These are phyloP conservation scores for Neurospora sp. DNA, from an alignment of 495 filamentous ascomycete species.

Conservation along the genomic window DNA sequence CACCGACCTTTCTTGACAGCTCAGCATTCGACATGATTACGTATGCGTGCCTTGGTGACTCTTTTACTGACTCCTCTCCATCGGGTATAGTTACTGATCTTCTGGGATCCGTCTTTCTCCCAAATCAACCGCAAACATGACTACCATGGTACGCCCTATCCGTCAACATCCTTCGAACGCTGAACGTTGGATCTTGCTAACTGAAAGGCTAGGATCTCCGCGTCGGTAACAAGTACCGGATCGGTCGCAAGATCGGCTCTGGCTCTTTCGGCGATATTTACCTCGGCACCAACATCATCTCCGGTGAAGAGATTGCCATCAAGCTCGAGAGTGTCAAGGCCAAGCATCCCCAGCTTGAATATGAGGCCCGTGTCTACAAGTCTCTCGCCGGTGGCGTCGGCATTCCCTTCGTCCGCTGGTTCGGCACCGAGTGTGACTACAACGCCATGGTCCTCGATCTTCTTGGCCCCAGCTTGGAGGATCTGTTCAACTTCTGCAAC, in stretches of 20 bases:
- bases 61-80: not conserved
- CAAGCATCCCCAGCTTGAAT: conserved; percentile 98
- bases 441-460: conserved; percentile 99
- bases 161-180: not conserved
- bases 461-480: conserved; percentile 93
- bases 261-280: conserved; percentile 99
- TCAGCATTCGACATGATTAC: not conserved
- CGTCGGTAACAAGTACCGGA: conserved; percentile 99
- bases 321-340: conserved; percentile 99
- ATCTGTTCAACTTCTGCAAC: conserved; percentile 99
- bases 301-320: conserved; percentile 98
- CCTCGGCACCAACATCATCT: conserved; percentile 99
- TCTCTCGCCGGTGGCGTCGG: conserved; percentile 96
- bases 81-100: not conserved
- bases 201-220: conserved; percentile 68
- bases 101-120: not conserved
- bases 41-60: not conserved
- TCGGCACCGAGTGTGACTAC: conserved; percentile 99
- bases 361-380: conserved; percentile 99
- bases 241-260: conserved; percentile 98
- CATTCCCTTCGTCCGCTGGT: conserved; percentile 99
- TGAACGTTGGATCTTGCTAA: not conserved
- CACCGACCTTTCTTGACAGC: not conserved
- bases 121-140: conserved; percentile 26
- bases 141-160: conserved; percentile 36